Evolutionary conservation across 2,329 filamentous ascomycete species (phyloP).

Genomic region (Daldinia sp.): DNA sequence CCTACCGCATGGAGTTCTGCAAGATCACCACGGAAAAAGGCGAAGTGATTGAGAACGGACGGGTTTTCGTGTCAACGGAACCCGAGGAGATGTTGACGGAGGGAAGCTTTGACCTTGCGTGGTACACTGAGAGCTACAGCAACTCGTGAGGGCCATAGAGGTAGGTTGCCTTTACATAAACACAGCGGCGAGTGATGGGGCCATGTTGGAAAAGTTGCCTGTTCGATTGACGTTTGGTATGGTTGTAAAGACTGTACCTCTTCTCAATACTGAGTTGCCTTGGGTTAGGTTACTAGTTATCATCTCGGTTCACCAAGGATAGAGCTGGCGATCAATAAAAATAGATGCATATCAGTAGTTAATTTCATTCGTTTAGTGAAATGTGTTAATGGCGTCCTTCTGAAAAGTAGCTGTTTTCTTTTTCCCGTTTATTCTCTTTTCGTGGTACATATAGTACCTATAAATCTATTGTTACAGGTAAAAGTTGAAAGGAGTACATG

Average conservation of each 20-base stretch:
- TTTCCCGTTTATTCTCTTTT: too few species aligned
- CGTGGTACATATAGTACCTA: neutral
- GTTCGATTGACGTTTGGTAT: too few species aligned
- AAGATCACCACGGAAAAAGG: constrained; percentile 33
- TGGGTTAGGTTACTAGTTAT: too few species aligned
- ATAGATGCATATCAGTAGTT: neutral
- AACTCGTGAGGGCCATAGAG: neutral
- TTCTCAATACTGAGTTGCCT: too few species aligned
- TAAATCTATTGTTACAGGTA: neutral
- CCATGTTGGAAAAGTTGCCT: too few species aligned
- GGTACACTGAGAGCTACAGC: neutral
- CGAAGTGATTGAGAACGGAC: constrained; percentile 37
- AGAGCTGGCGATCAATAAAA: neutral
- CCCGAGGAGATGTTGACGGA: constrained; percentile 15
- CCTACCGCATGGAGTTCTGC: constrained; percentile 42
- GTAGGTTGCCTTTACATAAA: too few species aligned
- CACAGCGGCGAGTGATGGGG: too few species aligned
- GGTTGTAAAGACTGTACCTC: too few species aligned
- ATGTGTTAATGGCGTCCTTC: neutral
- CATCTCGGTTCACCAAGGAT: neutral
- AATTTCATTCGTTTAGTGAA: neutral
- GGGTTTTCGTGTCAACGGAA: constrained; percentile 38
- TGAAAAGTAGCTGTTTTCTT: too few species aligned
- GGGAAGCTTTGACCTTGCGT: constrained; percentile 31
- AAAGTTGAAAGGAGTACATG: constrained; percentile 4